Base-by-base conservation (phyloP, 495 filamentous ascomycete species). In the Penicillium soppii region DNA sequence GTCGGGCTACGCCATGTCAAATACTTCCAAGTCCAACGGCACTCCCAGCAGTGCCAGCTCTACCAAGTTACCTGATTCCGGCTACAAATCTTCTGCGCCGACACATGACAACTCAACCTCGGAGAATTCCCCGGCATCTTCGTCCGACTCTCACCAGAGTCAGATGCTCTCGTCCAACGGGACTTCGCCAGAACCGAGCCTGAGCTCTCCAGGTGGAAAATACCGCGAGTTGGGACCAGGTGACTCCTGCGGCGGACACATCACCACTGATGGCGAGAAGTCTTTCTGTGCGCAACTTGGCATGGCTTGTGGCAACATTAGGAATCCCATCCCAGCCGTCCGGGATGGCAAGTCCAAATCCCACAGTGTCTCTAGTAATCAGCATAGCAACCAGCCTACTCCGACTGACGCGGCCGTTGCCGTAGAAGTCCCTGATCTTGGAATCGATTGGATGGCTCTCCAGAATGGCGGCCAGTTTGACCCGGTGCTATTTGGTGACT, bases 401-500 rank as follows among this genome's bases (percentile, higher is more conserved):
- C 42, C 49, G 41, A 27, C 21, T 7, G 55, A 70, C 29, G 39
- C 35, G 59, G 62, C 19, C 21, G 56, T 62, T 15, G 46, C 65
- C 29, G 57, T 65, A 37, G 50, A 61, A 63, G 40, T 55, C 63
- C 62, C 30, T 2, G 47, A 49, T 17, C 36, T 74, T 54, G 68
- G 75, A 57, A 52, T 96, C 41, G 88, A 91, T 58, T 92, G 87
- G 82, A 66, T 96, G 51, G 83, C 88, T 8, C 83, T 88, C 59
- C 89, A 96, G 65, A 94, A 91, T 63, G 84, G 86, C 35, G 90
- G 90, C 44, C 84, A 90, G 56, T 97, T 97, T 57, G 90, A 97
- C 55, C 94, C 94, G 1, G 81, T 90, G 26, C 79, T 97, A 2
- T 99, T 97, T 67, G 88, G 87, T 43, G 91, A 92, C 56, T 97